phyloP scores from a whole-genome alignment of 176 grass and related monocot species.

The Metroxylon sagu region DNA sequence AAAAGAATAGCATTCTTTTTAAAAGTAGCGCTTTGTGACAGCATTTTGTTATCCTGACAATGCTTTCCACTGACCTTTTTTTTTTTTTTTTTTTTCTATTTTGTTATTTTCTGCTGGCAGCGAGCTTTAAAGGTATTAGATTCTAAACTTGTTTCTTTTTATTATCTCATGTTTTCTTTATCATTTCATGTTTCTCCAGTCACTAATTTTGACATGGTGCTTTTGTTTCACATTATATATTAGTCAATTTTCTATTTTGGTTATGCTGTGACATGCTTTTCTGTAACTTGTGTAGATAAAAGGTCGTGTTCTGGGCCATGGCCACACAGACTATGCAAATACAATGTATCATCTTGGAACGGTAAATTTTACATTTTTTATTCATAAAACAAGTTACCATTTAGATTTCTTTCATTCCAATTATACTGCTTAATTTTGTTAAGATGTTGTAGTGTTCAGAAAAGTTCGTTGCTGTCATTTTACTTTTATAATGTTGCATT shows the following conservation, averaged over 20 bases:
- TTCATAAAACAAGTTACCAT: not conserved
- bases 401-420: too few relatives aligned
- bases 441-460: too few relatives aligned
- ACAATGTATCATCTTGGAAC: constrained; percentile 85
- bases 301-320: constrained; percentile 58
- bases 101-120: constrained; percentile 38
- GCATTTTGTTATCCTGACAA: not conserved
- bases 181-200: not conserved
- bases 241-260: too few relatives aligned
- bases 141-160: not conserved
- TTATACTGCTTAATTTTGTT: too few relatives aligned
- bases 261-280: not conserved
- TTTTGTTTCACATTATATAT: too few relatives aligned
- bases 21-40: too few relatives aligned
- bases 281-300: constrained; percentile 48
- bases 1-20: too few relatives aligned
- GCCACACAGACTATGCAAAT: constrained; percentile 64
- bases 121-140: constrained; percentile 71
- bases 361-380: constrained; percentile 26
- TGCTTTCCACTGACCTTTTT: constrained; percentile 23
- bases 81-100: constrained; percentile 14
- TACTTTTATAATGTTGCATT: too few relatives aligned
- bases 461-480: too few relatives aligned
- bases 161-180: not conserved
- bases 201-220: too few relatives aligned